A percentile compares a stretch with the other conserved stretches of the same genome.
phyloP scores from a whole-genome alignment of 305 asterid genomes.

The Fraxinus paxiana region DNA sequence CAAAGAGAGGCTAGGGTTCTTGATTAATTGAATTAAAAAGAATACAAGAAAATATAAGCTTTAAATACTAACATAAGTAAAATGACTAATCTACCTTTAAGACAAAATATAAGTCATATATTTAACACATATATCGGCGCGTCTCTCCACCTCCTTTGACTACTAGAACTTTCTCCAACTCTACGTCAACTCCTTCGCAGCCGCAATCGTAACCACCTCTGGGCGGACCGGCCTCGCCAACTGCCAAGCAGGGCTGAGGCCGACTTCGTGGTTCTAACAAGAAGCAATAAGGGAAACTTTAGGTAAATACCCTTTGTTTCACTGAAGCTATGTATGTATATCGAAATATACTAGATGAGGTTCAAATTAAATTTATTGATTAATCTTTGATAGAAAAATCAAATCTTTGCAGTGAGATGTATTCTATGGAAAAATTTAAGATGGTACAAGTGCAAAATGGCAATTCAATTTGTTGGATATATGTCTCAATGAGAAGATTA shows the following conservation, averaged over 20 bases:
- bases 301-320: slow-evolving; percentile 24
- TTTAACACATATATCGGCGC: slow-evolving; percentile 46
- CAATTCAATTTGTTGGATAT: too few species aligned
- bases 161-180: slow-evolving; percentile 20
- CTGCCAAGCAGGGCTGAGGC: slow-evolving; percentile 43
- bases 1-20: too few species aligned
- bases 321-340: background rate
- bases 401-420: slow-evolving; percentile 17
- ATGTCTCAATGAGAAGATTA: too few species aligned
- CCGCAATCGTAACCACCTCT: slow-evolving; percentile 6
- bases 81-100: too few species aligned
- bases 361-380: background rate
- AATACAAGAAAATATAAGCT: too few species aligned
- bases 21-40: too few species aligned
- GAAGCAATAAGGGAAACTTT: slow-evolving; percentile 37
- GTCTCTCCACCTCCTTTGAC: too few species aligned
- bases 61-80: too few species aligned
- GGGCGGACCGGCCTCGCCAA: slow-evolving; percentile 32
- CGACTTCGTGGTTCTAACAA: slow-evolving; percentile 52
- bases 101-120: too few species aligned
- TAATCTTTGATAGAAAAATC: slow-evolving; percentile 17
- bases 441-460: too few species aligned
- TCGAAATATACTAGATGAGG: background rate
- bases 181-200: background rate
- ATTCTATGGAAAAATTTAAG: too few species aligned